Evolutionary conservation across 495 filamentous ascomycete species (phyloP), one percentile per base, ranked within the genome.

Genomic region (Podospora anserina): DNA sequence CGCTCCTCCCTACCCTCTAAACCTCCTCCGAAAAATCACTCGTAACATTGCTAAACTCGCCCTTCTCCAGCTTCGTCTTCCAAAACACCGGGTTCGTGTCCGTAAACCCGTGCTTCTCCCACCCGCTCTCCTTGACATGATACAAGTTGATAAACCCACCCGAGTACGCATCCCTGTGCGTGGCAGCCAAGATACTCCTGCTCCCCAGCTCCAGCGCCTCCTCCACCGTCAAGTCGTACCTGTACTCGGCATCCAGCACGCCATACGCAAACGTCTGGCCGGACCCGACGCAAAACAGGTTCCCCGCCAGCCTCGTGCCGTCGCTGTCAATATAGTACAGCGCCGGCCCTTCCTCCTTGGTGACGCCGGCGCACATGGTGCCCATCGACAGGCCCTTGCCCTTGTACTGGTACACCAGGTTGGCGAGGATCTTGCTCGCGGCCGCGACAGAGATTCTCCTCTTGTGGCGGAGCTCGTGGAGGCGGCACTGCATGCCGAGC

Each of bases 321-420:
- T 99, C 95, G 61, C 91, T 95, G 82, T 99, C 95, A 81, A 99
- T 96, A 85, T 99, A 99, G 87, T 98, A 99, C 16, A 99, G 89
- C 49, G 95, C 95, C 20, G 95, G 94, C 2, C 95, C 95, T 85
- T 99, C 95, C 80, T 93, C 91, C 62, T 92, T 90, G 63, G 95
- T 99, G 63, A 99, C 96, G 72, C 95, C 95, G 69, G 94, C 93
- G 82, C 94, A 94, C 95, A 99, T 99, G 68, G 95, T 99, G 66
- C 95, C 95, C 95, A 99, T 98, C 74, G 90, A 93, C 72, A 99
- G 81, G 32, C 95, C 95, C 89, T 94, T 94, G 74, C 94, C 94
- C 83, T 99, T 99, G 87, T 99, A 99, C 67, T 88, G 87, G 85
- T 98, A 99, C 73, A 97, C 93, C 71, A 99, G 87, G 83, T 99